A percentile compares a stretch with the other conserved stretches of the same genome.
These are phyloP conservation scores for Scutellaria minor DNA, from an alignment of 257 asterid genomes.

Conservation along the genomic window DNA sequence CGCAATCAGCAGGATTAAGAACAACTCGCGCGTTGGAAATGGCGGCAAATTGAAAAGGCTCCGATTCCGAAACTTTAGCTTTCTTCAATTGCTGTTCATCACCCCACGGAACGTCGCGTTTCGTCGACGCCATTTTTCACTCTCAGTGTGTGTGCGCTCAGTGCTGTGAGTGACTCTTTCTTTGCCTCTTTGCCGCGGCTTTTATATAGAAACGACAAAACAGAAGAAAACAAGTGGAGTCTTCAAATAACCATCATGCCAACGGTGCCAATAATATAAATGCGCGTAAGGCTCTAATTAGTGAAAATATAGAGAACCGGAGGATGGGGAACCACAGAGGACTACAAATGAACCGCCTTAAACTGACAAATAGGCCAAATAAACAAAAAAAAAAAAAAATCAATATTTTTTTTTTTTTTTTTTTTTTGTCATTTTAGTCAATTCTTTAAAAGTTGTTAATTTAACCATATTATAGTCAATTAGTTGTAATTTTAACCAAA, in stretches of 20 bases:
- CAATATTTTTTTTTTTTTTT: too few relatives aligned
- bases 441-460: too few relatives aligned
- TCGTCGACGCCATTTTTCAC: conserved; percentile 46
- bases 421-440: too few relatives aligned
- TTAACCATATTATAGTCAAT: too few relatives aligned
- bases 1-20: conserved; percentile 70
- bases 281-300: neutral
- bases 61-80: conserved; percentile 31
- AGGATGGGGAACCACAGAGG: conserved; percentile 25
- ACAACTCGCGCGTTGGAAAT: conserved; percentile 30
- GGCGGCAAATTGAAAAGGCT: conserved; percentile 27
- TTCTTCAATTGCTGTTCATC: conserved; percentile 38
- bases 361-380: too few relatives aligned
- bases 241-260: neutral
- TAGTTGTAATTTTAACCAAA: too few relatives aligned
- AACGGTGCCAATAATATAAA: too few relatives aligned
- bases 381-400: too few relatives aligned
- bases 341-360: conserved; percentile 2
- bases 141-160: neutral
- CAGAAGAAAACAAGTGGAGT: neutral
- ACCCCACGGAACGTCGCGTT: conserved; percentile 40
- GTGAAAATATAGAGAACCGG: conserved; percentile 26
- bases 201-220: conserved; percentile 26
- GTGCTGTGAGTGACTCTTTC: neutral
- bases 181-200: conserved; percentile 25